A percentile compares a stretch with the other conserved stretches of the same genome.
Evolutionary conservation across 148 eudicot genomes (phyloP).

Genomic region (Limonium bicolor): DNA sequence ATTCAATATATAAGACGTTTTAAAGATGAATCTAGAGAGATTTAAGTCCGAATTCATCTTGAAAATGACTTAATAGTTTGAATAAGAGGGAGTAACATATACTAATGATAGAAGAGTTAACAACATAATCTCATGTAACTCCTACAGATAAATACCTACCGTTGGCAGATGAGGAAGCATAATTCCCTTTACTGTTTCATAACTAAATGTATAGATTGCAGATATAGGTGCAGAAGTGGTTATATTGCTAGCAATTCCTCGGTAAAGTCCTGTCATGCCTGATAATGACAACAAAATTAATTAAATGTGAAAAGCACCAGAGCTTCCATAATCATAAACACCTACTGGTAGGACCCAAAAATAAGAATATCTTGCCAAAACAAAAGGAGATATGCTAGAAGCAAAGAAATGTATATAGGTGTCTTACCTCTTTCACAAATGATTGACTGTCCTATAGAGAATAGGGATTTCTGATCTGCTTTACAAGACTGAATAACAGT

Average conservation of each 20-base stretch:
- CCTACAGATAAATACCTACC: slow-evolving; percentile 41
- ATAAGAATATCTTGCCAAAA: too few species aligned
- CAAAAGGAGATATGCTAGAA: not conserved
- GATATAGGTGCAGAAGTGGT: slow-evolving; percentile 92
- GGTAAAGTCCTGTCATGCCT: slow-evolving; percentile 82
- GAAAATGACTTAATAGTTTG: too few species aligned
- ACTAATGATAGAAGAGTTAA: not conserved
- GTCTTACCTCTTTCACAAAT: slow-evolving; percentile 74
- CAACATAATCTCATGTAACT: not conserved
- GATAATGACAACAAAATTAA: slow-evolving; percentile 2
- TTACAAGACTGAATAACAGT: slow-evolving; percentile 76
- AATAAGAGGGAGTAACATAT: too few species aligned
- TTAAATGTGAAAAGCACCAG: not conserved
- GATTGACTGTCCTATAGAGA: slow-evolving; percentile 49
- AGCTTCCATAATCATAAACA: too few species aligned
- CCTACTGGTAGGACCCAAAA: too few species aligned
- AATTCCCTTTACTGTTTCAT: slow-evolving; percentile 73
- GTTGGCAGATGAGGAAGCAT: slow-evolving; percentile 69
- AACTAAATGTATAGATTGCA: slow-evolving; percentile 84
- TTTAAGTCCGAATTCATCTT: too few species aligned
- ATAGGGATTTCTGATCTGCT: slow-evolving; percentile 45
- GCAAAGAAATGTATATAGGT: not conserved
- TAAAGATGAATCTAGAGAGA: too few species aligned
- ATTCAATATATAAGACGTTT: too few species aligned
- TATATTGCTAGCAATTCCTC: slow-evolving; percentile 87